Evolutionary conservation across 2,329 filamentous ascomycete genomes (phyloP).

Genomic region (Fusarium equiseti): DNA sequence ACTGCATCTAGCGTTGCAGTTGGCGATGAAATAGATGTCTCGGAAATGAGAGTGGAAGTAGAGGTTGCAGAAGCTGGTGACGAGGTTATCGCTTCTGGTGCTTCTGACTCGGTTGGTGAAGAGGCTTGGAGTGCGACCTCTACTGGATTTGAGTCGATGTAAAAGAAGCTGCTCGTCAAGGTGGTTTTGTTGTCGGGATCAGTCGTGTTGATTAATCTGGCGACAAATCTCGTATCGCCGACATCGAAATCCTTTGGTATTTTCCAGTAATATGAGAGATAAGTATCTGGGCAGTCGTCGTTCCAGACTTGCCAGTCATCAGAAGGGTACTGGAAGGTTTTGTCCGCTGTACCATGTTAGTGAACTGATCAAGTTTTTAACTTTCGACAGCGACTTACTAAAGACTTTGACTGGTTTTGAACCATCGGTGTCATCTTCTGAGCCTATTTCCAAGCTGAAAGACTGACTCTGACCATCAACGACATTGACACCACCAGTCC

Average conservation of each 20-base stretch:
- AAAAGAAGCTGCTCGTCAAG: slow-evolving; percentile 1
- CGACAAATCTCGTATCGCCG: neutral
- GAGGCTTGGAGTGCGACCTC: neutral
- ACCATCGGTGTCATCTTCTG: neutral
- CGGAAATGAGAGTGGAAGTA: accelerated
- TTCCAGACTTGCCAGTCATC: neutral
- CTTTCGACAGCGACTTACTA: neutral
- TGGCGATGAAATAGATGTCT: neutral
- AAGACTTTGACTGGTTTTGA: neutral
- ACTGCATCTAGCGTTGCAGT: neutral
- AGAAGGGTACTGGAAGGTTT: slow-evolving; percentile 3
- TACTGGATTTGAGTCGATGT: neutral
- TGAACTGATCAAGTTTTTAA: accelerated
- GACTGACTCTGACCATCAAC: neutral
- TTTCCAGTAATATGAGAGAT: neutral
- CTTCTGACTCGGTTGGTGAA: neutral
- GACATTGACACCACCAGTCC: slow-evolving; percentile 1
- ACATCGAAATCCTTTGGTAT: neutral
- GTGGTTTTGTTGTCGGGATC: neutral
- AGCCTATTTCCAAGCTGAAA: neutral
- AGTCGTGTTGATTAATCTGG: neutral
- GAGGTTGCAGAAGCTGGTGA: neutral
- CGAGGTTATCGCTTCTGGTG: neutral
- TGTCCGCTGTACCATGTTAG: neutral
- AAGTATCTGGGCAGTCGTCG: neutral